Evolutionary conservation across 1,139 yeast genomes (phyloP).

Genomic region (Pneumocystis wakefieldiae): DNA sequence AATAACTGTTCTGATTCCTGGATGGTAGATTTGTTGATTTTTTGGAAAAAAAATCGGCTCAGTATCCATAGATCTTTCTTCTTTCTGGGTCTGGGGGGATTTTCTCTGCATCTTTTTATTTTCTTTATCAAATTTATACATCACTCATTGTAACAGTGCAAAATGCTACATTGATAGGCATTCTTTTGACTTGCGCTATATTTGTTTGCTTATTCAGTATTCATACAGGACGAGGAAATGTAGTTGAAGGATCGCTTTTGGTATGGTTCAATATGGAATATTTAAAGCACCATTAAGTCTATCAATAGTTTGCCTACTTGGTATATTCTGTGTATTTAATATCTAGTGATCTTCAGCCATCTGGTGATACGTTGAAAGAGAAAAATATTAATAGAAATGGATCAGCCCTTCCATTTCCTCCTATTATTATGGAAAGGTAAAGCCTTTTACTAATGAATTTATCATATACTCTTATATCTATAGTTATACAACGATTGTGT

Average conservation of each 20-base stretch:
- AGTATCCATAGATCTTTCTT: constrained; percentile 35
- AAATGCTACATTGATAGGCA: constrained; percentile 74
- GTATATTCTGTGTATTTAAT: constrained; percentile 44
- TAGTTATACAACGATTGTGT: constrained; percentile 26
- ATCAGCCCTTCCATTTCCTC: constrained; percentile 13
- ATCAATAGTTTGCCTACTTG: constrained; percentile 50
- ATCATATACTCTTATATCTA: neutral
- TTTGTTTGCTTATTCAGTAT: constrained; percentile 75
- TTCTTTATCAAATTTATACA: constrained; percentile 68
- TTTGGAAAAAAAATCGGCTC: neutral
- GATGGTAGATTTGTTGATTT: constrained; percentile 27
- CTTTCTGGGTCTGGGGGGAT: constrained; percentile 61
- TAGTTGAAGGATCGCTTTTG: constrained; percentile 69
- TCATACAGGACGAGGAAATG: constrained; percentile 68
- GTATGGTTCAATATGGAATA: neutral
- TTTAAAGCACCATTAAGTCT: neutral
- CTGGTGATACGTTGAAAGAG: constrained; percentile 15
- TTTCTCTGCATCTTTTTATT: constrained; percentile 60
- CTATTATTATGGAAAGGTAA: constrained; percentile 14
- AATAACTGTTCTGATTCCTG: constrained; percentile 55
- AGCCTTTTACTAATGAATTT: neutral
- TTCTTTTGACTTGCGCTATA: constrained; percentile 59
- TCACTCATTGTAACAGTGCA: constrained; percentile 55
- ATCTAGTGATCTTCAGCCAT: constrained; percentile 17
- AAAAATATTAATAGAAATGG: constrained; percentile 8